phyloP scores from a whole-genome alignment of 2,329 filamentous ascomycete species.

The Ophiostoma novo-ulmi region DNA sequence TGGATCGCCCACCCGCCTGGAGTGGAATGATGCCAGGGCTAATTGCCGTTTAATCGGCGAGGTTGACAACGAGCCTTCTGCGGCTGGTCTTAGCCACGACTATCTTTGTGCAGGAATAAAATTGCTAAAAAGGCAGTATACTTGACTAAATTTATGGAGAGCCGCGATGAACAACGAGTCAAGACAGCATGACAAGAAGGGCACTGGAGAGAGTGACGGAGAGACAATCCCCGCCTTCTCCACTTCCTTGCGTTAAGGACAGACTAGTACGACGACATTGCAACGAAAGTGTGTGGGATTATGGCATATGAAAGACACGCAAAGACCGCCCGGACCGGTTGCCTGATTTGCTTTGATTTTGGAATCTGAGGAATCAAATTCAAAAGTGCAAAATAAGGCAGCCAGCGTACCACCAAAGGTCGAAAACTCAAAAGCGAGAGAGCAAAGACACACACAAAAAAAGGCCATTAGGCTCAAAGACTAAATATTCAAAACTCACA shows the following conservation, averaged over 20 bases:
- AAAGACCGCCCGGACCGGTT: constrained; percentile 14
- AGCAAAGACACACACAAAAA: not conserved
- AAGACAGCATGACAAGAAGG: constrained; percentile 6
- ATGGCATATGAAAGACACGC: not conserved
- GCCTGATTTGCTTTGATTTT: constrained; percentile 12
- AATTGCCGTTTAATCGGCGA: not conserved
- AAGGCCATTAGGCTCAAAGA: too few species aligned
- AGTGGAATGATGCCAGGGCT: not conserved
- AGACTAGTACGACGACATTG: not conserved
- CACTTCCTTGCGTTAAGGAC: constrained; percentile 16
- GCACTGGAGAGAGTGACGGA: constrained; percentile 11
- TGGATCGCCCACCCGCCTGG: not conserved
- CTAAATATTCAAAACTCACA: too few species aligned
- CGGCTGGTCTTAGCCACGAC: not conserved
- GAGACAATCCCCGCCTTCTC: constrained; percentile 20
- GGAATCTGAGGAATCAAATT: not conserved
- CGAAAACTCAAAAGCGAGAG: not conserved
- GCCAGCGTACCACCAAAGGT: not conserved
- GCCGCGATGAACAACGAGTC: not conserved
- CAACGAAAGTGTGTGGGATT: constrained; percentile 8
- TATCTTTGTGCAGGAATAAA: not conserved
- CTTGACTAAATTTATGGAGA: constrained; percentile 2
- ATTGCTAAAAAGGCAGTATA: not conserved
- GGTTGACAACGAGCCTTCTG: not conserved
- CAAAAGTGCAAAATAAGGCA: not conserved